Conservation (phyloP, 2,329 filamentous ascomycete species). For the Ilyonectria destructans region DNA sequence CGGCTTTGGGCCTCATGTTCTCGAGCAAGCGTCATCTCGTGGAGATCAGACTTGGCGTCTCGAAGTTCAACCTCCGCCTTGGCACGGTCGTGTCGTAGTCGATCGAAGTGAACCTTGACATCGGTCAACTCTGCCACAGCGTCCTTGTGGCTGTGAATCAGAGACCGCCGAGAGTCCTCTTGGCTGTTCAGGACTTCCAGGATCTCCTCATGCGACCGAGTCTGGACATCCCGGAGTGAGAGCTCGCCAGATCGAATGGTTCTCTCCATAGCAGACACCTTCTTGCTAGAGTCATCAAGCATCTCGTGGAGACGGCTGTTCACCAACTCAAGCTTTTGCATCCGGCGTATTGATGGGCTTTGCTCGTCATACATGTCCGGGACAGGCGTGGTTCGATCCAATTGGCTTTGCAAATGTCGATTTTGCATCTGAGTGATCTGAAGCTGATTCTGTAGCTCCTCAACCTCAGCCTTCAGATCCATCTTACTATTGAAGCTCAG, state of each 20-base stretch:
- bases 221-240: constrained; percentile 91
- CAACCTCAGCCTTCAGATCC: constrained; percentile 91
- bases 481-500: constrained; percentile 89
- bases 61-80: constrained; percentile 89
- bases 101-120: constrained; percentile 89
- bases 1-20: constrained; percentile 93
- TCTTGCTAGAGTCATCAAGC: constrained; percentile 94
- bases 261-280: constrained; percentile 90
- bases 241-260: constrained; percentile 90
- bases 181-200: constrained; percentile 94
- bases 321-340: constrained; percentile 93
- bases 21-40: constrained; percentile 83
- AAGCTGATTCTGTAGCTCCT: constrained; percentile 93
- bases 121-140: constrained; percentile 89
- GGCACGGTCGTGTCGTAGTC: constrained; percentile 85
- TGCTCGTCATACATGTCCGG: constrained; percentile 82
- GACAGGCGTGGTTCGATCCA: constrained; percentile 78
- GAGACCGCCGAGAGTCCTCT: constrained; percentile 86
- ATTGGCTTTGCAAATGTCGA: constrained; percentile 89
- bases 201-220: constrained; percentile 94
- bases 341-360: constrained; percentile 83
- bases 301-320: constrained; percentile 94
- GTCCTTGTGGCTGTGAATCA: constrained; percentile 89
- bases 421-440: constrained; percentile 97
- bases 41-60: constrained; percentile 86